Percentiles rank a stretch among this genome's conserved stretches.
Evolutionary conservation across 306 rosid genomes (phyloP).

Genomic region (Vachellia collinsii): DNA sequence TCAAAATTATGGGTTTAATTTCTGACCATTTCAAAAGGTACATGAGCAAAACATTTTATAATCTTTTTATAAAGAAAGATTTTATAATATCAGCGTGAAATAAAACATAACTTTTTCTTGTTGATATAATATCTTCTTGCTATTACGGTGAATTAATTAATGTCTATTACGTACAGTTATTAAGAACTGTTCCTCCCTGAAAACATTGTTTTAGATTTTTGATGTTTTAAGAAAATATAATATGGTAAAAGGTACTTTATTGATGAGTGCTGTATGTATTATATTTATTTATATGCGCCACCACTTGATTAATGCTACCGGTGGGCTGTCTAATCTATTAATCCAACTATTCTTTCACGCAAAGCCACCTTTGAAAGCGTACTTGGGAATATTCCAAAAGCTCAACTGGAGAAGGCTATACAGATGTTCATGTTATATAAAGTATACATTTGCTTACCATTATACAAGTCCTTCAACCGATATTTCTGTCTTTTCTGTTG

Average conservation of each 20-base stretch:
- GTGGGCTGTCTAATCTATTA: neutral
- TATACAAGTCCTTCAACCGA: neutral
- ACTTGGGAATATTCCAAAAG: constrained; percentile 14
- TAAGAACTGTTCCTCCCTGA: neutral
- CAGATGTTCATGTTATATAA: too few species aligned
- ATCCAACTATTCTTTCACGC: neutral
- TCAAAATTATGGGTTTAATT: too few species aligned
- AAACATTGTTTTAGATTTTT: neutral
- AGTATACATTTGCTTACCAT: neutral
- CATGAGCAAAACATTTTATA: too few species aligned
- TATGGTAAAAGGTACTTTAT: neutral
- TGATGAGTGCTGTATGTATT: neutral
- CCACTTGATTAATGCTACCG: neutral
- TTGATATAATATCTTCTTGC: too few species aligned
- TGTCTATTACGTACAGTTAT: neutral
- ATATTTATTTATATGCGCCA: too few species aligned
- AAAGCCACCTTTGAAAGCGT: constrained; percentile 5
- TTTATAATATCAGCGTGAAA: too few species aligned
- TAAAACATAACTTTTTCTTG: too few species aligned
- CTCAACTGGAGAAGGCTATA: neutral
- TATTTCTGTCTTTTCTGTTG: neutral
- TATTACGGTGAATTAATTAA: neutral
- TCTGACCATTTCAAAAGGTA: too few species aligned
- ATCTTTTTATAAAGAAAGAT: too few species aligned
- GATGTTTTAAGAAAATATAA: neutral